Evolutionary conservation across 2,329 filamentous ascomycete species (phyloP).

Genomic region (Talaromyces verruculosus): DNA sequence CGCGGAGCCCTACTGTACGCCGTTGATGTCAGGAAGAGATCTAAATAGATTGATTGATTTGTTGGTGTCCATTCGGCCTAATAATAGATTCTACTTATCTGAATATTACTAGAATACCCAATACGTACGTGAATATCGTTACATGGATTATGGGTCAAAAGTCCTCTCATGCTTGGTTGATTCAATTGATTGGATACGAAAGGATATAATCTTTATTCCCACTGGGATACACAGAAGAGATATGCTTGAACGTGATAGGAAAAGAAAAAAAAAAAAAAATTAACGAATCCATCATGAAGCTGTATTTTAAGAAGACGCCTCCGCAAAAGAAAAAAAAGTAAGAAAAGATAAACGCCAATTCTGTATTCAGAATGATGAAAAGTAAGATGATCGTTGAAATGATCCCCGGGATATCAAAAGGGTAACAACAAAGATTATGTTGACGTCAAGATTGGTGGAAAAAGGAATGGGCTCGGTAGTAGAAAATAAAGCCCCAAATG

Average conservation of each 20-base stretch:
- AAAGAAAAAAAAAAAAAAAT: background rate
- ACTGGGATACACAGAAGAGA: background rate
- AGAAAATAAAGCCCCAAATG: background rate
- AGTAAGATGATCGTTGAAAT: conserved; percentile 17
- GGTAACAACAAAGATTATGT: conserved; percentile 14
- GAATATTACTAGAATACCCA: background rate
- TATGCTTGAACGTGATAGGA: background rate
- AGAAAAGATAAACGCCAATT: conserved; percentile 10
- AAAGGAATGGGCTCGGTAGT: background rate
- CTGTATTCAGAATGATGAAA: conserved; percentile 15
- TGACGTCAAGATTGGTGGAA: background rate
- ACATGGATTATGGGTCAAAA: background rate
- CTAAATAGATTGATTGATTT: background rate
- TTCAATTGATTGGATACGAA: background rate
- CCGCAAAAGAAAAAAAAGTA: background rate
- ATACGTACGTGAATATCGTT: background rate
- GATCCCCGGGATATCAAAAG: conserved; percentile 17
- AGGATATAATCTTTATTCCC: background rate
- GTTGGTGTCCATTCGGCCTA: background rate
- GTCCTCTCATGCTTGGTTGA: background rate
- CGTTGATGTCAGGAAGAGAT: background rate
- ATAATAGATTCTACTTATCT: background rate
- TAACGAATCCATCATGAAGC: conserved; percentile 4
- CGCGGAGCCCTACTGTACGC: background rate
- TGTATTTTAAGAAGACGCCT: conserved; percentile 3